phyloP scores from a whole-genome alignment of 176 grass and related monocot species.

The Otatea glauca region DNA sequence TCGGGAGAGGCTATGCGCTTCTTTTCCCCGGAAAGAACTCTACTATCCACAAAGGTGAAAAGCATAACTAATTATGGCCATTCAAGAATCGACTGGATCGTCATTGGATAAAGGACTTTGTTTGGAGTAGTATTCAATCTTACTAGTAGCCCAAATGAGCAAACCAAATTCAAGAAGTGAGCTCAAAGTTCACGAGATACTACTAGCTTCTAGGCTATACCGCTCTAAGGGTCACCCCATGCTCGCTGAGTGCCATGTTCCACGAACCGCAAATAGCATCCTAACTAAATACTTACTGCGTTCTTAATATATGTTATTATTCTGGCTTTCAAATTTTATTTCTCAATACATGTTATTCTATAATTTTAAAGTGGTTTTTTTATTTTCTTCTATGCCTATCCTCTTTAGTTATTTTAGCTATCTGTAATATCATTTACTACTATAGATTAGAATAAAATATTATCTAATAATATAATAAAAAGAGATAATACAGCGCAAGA shows the following conservation, averaged over 20 bases:
- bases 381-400: too few relatives aligned
- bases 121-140: background rate
- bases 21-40: background rate
- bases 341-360: too few relatives aligned
- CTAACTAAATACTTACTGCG: background rate
- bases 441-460: too few relatives aligned
- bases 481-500: too few relatives aligned
- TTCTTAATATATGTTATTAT: too few relatives aligned
- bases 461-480: too few relatives aligned
- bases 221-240: too few relatives aligned
- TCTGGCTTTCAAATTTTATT: too few relatives aligned
- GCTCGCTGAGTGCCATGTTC: background rate
- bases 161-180: background rate
- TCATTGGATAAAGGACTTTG: background rate
- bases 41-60: background rate
- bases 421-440: too few relatives aligned
- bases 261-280: background rate
- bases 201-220: background rate
- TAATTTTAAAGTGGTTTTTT: too few relatives aligned
- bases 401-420: too few relatives aligned
- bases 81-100: background rate
- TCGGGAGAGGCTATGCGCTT: background rate
- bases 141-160: background rate
- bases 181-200: background rate
- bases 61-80: background rate